Evolutionary conservation across 305 asterid genomes (phyloP).

Genomic region (Rubia peregrina): DNA sequence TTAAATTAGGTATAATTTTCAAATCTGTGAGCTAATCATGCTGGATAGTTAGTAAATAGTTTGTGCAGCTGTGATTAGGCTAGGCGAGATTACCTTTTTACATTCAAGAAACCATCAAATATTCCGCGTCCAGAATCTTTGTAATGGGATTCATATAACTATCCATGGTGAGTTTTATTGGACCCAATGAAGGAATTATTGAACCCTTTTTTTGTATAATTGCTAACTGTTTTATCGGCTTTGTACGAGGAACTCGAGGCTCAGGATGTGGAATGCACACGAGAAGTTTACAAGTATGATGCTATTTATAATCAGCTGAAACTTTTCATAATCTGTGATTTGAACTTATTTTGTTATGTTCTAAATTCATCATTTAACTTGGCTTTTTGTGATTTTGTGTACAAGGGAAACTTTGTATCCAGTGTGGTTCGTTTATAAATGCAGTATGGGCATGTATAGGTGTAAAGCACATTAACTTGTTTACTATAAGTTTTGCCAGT

Average conservation of each 20-base stretch:
- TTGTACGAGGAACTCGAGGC: constrained; percentile 82
- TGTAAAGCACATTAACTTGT: background rate
- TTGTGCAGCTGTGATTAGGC: too few relatives aligned
- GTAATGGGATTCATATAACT: too few relatives aligned
- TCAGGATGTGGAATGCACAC: constrained; percentile 52
- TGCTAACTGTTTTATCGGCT: constrained; percentile 22
- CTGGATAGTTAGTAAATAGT: too few relatives aligned
- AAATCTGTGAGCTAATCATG: too few relatives aligned
- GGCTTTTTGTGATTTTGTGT: background rate
- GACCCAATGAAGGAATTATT: background rate
- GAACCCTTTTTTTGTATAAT: background rate
- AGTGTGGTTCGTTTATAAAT: background rate
- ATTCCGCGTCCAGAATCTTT: too few relatives aligned
- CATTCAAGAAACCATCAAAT: too few relatives aligned
- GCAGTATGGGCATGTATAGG: too few relatives aligned
- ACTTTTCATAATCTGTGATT: too few relatives aligned
- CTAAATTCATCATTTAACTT: background rate
- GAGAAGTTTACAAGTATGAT: constrained; percentile 66
- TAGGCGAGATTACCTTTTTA: too few relatives aligned
- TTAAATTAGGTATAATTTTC: too few relatives aligned
- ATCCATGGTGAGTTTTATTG: constrained; percentile 28
- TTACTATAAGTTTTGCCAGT: too few relatives aligned
- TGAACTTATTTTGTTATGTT: background rate
- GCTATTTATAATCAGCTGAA: background rate
- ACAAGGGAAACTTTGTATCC: background rate